These are phyloP conservation scores for Aspergillus amoenus DNA, from an alignment of 2,329 filamentous ascomycete species.

Conservation along the genomic window DNA sequence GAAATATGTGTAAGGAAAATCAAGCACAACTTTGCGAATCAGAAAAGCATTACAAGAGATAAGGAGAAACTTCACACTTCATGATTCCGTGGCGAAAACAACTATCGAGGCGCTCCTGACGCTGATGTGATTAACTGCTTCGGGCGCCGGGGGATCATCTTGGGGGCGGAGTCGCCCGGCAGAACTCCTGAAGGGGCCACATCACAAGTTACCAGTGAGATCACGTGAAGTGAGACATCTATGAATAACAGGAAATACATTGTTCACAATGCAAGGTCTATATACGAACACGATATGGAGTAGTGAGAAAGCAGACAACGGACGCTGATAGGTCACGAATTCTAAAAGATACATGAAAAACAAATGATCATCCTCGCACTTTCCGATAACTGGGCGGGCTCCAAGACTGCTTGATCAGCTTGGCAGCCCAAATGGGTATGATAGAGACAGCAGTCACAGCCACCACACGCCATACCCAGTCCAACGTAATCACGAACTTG, in stretches of 20 bases:
- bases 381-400: slow-evolving; percentile 94
- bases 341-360: slow-evolving; percentile 7
- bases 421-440: slow-evolving; percentile 82
- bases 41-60: slow-evolving; percentile 6
- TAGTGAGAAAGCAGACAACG: slow-evolving; percentile 1
- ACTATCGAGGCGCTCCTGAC: slow-evolving; percentile 3
- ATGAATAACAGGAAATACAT: background rate
- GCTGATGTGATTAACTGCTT: slow-evolving; percentile 3
- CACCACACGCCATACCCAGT: slow-evolving; percentile 83
- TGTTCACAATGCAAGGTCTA: slow-evolving; percentile 3
- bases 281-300: slow-evolving; percentile 11
- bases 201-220: background rate
- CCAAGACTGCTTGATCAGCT: slow-evolving; percentile 79
- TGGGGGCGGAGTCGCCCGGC: slow-evolving; percentile 5
- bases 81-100: slow-evolving; percentile 11
- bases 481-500: slow-evolving; percentile 71
- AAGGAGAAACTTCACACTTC: background rate
- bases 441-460: slow-evolving; percentile 79
- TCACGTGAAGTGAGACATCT: background rate
- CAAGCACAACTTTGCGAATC: background rate
- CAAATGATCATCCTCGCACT: slow-evolving; percentile 53
- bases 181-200: slow-evolving; percentile 7
- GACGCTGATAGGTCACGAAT: background rate
- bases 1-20: background rate
- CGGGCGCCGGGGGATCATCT: background rate